Percentiles rank a stretch among this genome's conserved stretches.
Conservation (phyloP, 192 early-diverging fungal species). For the Gamsiella multidivaricata region DNA sequence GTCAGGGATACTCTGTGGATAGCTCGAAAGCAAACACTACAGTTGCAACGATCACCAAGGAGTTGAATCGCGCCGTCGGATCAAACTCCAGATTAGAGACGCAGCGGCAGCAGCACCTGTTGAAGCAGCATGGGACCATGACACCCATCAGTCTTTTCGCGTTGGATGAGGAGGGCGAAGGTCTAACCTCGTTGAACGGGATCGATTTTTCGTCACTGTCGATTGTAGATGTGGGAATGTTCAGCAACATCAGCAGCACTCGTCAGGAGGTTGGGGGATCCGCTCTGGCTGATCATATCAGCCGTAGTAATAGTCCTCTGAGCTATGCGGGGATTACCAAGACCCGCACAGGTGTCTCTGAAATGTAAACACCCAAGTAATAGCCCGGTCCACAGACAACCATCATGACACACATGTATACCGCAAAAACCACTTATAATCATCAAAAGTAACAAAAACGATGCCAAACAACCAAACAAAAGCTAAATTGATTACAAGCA, state of each 20-base stretch:
- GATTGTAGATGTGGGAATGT: constrained; percentile 1
- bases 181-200: background rate
- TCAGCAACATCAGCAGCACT: background rate
- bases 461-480: too few relatives aligned
- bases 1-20: background rate
- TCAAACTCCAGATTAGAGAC: background rate
- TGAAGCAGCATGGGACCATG: constrained; percentile 17
- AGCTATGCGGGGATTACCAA: constrained; percentile 4
- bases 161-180: background rate
- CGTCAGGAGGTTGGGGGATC: too few relatives aligned
- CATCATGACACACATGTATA: too few relatives aligned
- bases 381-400: too few relatives aligned
- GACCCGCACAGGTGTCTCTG: background rate
- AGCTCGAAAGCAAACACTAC: too few relatives aligned
- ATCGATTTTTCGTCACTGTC: constrained; percentile 22
- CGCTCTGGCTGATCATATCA: background rate
- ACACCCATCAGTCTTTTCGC: constrained; percentile 21
- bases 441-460: too few relatives aligned
- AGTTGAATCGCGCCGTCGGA: constrained; percentile 13
- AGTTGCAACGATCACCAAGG: background rate
- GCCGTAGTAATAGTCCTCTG: background rate
- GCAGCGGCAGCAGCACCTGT: constrained; percentile 3
- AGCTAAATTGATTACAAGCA: too few relatives aligned
- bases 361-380: background rate
- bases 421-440: too few relatives aligned